Evolutionary conservation across 805 yeast genomes (phyloP).

Genomic region (Kodamaea nitidulidarum): DNA sequence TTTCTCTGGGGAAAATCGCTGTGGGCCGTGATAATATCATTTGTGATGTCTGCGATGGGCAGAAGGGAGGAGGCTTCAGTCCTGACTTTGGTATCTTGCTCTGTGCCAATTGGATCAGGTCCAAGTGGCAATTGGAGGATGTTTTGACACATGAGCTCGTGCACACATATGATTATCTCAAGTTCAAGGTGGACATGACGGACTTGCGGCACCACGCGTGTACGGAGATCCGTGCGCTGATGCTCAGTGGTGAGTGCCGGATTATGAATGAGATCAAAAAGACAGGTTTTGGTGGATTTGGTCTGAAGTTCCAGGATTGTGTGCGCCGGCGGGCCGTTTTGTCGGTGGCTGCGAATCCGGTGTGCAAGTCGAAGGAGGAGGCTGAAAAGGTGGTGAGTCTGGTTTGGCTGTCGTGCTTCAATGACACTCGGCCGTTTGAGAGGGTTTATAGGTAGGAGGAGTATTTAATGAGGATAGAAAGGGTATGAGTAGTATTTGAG

Average conservation of each 20-base stretch:
- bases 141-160: constrained; percentile 88
- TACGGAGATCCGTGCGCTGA: constrained; percentile 90
- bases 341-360: constrained; percentile 83
- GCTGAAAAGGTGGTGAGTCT: constrained; percentile 79
- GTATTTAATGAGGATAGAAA: background rate
- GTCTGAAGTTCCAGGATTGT: constrained; percentile 86
- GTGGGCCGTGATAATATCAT: constrained; percentile 50
- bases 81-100: constrained; percentile 83
- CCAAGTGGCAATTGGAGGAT: constrained; percentile 82
- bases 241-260: constrained; percentile 92
- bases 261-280: constrained; percentile 76
- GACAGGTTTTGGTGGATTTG: constrained; percentile 50
- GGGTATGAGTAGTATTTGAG: background rate
- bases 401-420: constrained; percentile 90
- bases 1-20: constrained; percentile 43
- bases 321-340: constrained; percentile 83
- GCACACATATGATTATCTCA: constrained; percentile 87
- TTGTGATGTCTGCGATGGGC: constrained; percentile 82
- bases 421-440: constrained; percentile 94
- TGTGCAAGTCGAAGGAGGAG: constrained; percentile 63
- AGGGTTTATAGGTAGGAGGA: constrained; percentile 72
- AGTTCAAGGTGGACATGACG: constrained; percentile 82
- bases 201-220: constrained; percentile 93
- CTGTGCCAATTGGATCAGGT: constrained; percentile 76
- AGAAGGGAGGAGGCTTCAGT: constrained; percentile 85